Base-by-base conservation (phyloP, 805 yeast genomes). In the Wickerhamiella qilinensis region DNA sequence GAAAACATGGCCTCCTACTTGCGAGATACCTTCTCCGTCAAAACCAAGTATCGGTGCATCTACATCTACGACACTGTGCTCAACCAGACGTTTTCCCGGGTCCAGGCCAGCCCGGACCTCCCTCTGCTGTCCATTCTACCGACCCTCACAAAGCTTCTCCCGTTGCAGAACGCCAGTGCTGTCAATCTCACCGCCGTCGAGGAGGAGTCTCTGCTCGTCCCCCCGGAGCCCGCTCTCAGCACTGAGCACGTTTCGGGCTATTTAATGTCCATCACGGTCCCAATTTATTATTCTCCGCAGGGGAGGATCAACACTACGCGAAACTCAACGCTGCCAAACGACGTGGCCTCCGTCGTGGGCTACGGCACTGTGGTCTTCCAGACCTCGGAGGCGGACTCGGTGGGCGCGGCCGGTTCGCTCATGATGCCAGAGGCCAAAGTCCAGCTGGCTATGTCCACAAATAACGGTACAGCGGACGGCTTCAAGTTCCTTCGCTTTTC, bases 291-390 rank as follows among this genome's bases (percentile, higher is more conserved):
- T 22, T 12, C 31, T 15, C n/a, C n/a, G 20, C 2, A 20, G 19
- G 21, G 28, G 14, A 7, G 8, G 15, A 14, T 11, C 17, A 34
- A 15, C 31, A 25, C 37, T 11, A 22, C 25, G 25, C 9, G 11
- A 22, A 28, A 20, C 29, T n/a, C 29, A 14, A n/a, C 36, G 19
- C 4, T 33, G 18, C 6, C 18, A 19, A 18, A 6, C 12, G 15
- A 9, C 30, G 8, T 7, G 30, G 17, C n/a, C n/a, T 8, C 17
- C 5, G 29, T 41, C 4, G 30, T 47, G 2, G 51, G 49, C 14
- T 47, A 43, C 36, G 44, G 44, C 21, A 43, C 48, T 2, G 43
- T 42, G 2, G 44, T 46, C 1, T n/a, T 41, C 14, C 24, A 28
- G 8, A 33, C 36, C 11, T 7, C 30, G 30, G 15, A n/a, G 15